Conservation (phyloP, 768 basidiomycete genomes). For the Suillus spraguei region DNA sequence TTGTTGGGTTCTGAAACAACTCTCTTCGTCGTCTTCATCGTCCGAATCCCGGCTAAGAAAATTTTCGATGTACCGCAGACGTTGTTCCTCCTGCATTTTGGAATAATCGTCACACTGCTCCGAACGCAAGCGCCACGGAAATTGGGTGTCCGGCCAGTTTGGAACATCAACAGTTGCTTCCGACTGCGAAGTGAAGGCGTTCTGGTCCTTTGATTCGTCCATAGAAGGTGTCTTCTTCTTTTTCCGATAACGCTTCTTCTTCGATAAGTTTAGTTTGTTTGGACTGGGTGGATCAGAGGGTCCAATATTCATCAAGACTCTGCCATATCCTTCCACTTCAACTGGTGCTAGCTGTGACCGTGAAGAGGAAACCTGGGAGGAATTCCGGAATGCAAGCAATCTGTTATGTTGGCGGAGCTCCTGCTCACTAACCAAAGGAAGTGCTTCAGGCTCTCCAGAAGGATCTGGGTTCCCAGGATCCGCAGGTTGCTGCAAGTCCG, state of each 20-base stretch:
- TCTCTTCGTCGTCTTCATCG: conserved; percentile 40
- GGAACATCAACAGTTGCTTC: conserved; percentile 50
- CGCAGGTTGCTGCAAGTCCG: conserved; percentile 22
- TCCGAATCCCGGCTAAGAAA: conserved; percentile 79
- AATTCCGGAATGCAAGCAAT: conserved; percentile 65
- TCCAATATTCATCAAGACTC: conserved; percentile 65
- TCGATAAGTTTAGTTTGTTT: conserved; percentile 32
- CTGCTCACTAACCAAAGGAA: conserved; percentile 45
- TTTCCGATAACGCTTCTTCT: conserved; percentile 48
- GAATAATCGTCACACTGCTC: conserved; percentile 54
- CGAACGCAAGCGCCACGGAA: conserved; percentile 74
- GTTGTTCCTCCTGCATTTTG: conserved; percentile 59
- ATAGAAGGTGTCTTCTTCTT: conserved; percentile 46
- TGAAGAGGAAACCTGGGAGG: conserved; percentile 35
- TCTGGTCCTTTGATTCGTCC: conserved; percentile 22
- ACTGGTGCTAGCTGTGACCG: conserved; percentile 56
- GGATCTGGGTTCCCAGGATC: conserved; percentile 21
- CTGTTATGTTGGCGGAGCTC: conserved; percentile 69
- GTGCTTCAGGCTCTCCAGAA: conserved; percentile 16
- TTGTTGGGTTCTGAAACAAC: neutral
- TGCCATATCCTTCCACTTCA: conserved; percentile 67
- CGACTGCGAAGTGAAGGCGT: conserved; percentile 19
- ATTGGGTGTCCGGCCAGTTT: conserved; percentile 79
- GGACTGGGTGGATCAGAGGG: conserved; percentile 37
- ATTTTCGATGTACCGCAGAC: conserved; percentile 64